These are phyloP conservation scores for Gastrolobium villosum DNA, from an alignment of 306 rosid genomes.

Conservation along the genomic window DNA sequence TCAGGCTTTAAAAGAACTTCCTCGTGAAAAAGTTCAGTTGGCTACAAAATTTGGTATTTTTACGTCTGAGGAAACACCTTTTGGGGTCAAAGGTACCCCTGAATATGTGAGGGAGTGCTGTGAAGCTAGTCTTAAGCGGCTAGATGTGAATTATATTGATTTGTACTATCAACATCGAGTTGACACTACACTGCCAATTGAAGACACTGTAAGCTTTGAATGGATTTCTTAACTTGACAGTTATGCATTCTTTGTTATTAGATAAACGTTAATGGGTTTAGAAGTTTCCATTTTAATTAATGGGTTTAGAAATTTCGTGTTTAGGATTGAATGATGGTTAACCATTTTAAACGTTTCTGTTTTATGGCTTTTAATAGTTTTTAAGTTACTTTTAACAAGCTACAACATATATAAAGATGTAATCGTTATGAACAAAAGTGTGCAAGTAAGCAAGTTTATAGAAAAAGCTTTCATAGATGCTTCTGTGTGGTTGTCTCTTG, in stretches of 20 bases:
- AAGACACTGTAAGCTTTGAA: slow-evolving; percentile 71
- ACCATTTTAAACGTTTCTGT: no score
- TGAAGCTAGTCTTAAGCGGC: slow-evolving; percentile 73
- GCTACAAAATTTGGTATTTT: slow-evolving; percentile 77
- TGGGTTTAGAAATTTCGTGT: no score
- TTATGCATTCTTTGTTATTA: slow-evolving; percentile 15
- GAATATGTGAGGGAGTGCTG: slow-evolving; percentile 71
- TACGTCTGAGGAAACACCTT: slow-evolving; percentile 18
- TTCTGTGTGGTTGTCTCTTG: no score
- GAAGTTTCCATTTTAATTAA: no score
- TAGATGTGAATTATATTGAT: slow-evolving; percentile 63
- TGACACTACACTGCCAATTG: slow-evolving; percentile 75
- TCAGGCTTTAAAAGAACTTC: slow-evolving; percentile 78
- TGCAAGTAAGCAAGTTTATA: no score
- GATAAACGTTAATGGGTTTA: no score
- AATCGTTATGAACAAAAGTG: no score
- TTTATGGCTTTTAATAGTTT: no score
- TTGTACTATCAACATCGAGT: slow-evolving; percentile 68
- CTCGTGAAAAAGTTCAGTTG: slow-evolving; percentile 72
- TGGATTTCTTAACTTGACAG: neutral
- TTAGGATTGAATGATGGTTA: no score
- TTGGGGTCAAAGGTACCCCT: slow-evolving; percentile 63
- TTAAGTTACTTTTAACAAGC: no score
- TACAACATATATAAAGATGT: no score
- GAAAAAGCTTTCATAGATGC: no score